phyloP scores from a whole-genome alignment of 176 grass and related monocot species.

The Zoysia pacifica region DNA sequence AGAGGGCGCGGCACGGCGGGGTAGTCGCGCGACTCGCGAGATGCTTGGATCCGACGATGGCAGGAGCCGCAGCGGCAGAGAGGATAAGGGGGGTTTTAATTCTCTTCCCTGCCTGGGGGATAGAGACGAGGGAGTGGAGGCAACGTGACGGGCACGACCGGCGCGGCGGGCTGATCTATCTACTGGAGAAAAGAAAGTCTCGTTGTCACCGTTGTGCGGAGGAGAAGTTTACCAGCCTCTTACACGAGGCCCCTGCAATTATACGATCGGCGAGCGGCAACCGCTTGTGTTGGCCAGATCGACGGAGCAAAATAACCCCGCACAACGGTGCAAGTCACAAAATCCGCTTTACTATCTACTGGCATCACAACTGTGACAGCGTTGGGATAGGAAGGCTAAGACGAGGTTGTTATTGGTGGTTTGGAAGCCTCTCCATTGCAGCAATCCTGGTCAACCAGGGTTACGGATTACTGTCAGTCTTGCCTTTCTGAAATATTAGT shows the following conservation, averaged over 20 bases:
- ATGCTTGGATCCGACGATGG: constrained; percentile 54
- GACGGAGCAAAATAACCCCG: no score
- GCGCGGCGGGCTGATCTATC: background rate
- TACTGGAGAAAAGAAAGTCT: no score
- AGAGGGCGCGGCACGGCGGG: constrained; percentile 3
- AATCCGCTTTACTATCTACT: background rate
- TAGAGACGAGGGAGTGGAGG: constrained; percentile 49
- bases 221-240: no score
- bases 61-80: constrained; percentile 15
- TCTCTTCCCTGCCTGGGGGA: background rate
- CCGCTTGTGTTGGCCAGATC: no score
- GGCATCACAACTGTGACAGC: constrained; percentile 26
- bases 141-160: constrained; percentile 64
- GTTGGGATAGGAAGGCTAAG: constrained; percentile 24
- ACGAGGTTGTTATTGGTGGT: constrained; percentile 5
- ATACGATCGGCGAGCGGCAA: no score
- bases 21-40: background rate
- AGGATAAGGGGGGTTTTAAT: constrained; percentile 54
- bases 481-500: background rate
- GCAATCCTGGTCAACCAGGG: background rate
- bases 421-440: background rate
- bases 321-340: no score
- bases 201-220: no score
- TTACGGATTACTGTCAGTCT: background rate
- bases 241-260: no score